Evolutionary conservation across 306 rosid species (phyloP).

Genomic region (Gastrolobium bilobum): DNA sequence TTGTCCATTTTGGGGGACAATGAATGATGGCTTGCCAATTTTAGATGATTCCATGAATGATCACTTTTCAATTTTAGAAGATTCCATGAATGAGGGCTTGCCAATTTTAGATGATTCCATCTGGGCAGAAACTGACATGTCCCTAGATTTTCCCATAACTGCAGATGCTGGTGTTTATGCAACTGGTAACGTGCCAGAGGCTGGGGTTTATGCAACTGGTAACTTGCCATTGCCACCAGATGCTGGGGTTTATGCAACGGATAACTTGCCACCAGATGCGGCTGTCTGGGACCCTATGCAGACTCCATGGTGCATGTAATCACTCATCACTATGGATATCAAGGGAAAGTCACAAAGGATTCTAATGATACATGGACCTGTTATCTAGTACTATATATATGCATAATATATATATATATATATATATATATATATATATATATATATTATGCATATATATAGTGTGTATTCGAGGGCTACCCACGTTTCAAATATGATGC

Average conservation of each 20-base stretch:
- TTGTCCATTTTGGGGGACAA: conserved; percentile 56
- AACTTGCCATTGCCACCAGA: conserved; percentile 53
- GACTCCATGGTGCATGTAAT: conserved; percentile 70
- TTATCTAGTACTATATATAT: neutral
- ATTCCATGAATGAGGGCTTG: conserved; percentile 56
- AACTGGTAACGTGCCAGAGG: conserved; percentile 51
- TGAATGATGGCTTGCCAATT: conserved; percentile 49
- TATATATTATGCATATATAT: too few species aligned
- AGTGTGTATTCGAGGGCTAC: too few species aligned
- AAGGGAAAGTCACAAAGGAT: neutral
- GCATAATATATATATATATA: neutral
- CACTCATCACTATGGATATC: too few species aligned
- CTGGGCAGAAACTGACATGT: conserved; percentile 82
- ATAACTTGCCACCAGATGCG: conserved; percentile 51
- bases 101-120: conserved; percentile 68
- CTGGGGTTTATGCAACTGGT: conserved; percentile 27
- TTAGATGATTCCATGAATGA: conserved; percentile 67
- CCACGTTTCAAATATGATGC: too few species aligned
- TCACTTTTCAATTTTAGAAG: conserved; percentile 56
- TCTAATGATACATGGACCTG: neutral
- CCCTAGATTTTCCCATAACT: conserved; percentile 66
- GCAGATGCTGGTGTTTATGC: conserved; percentile 40
- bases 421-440: too few species aligned
- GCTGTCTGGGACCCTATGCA: conserved; percentile 60
- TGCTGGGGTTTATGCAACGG: conserved; percentile 15